Evolutionary conservation across 2,329 filamentous ascomycete species (phyloP).

Genomic region (Aspergillus ustus): DNA sequence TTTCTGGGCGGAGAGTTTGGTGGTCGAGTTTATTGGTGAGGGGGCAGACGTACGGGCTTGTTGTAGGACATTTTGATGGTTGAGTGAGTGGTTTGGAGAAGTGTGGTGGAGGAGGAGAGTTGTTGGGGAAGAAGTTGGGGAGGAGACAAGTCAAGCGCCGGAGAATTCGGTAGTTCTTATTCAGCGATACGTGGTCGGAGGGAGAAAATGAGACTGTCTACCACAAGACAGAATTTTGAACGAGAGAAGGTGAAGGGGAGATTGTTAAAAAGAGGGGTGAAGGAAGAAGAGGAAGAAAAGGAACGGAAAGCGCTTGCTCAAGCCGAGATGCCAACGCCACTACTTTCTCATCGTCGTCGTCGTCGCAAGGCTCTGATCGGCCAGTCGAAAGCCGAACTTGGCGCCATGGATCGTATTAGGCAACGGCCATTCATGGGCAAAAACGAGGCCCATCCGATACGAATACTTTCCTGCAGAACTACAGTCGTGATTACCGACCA

Average conservation of each 20-base stretch:
- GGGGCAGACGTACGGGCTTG: conserved; percentile 37
- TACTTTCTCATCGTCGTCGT: not conserved
- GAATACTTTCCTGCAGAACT: not conserved
- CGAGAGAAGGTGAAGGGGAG: not conserved
- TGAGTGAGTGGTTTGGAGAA: not conserved
- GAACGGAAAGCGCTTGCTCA: conserved; percentile 1
- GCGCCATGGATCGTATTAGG: conserved; percentile 12
- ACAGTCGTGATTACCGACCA: not conserved
- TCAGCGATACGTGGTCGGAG: not conserved
- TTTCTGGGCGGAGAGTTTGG: not conserved
- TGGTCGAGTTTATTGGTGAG: not conserved
- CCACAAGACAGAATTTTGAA: not conserved
- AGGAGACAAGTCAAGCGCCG: not conserved
- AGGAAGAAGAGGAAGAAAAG: conserved; percentile 6
- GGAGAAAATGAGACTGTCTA: not conserved
- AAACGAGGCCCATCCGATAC: not conserved
- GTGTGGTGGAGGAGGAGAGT: not conserved
- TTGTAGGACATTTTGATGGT: conserved; percentile 36
- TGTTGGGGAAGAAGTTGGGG: conserved; percentile 8
- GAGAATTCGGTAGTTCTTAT: not conserved
- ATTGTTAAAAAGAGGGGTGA: not conserved
- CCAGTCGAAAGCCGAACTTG: not conserved
- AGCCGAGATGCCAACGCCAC: not conserved
- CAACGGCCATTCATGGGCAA: conserved; percentile 7
- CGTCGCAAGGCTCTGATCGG: not conserved